Base-by-base conservation (phyloP, 2,329 filamentous ascomycete genomes). In the Microsporum ferrugineum region DNA sequence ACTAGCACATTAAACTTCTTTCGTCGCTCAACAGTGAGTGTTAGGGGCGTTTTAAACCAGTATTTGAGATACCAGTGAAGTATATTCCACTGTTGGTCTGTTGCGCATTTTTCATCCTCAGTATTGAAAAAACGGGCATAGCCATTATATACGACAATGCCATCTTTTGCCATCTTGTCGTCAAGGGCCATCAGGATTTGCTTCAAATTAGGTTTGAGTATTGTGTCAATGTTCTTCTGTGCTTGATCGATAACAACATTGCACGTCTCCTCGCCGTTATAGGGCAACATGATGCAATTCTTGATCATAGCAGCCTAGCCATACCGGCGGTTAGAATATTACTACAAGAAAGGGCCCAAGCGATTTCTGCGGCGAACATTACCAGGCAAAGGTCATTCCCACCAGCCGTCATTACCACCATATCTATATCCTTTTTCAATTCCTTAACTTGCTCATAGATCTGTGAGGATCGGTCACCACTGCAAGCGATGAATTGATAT, bases 361-460 rank as follows among this genome's bases (percentile, higher is more conserved):
- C 2, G 38, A 41, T 5, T 14, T 41, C 38, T 12, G 12, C 14
- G n/a, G 4, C 12, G 38, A 12, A 41, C 4, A 41, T 41, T 41
- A 41, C 69, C 53, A 76, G 67, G 57, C 73, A 75, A 2, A 75
- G 62, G 58, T 75, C 73, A 51, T 76, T 76, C 1, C 73, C 73
- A 17, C 73, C 72, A 1, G 71, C 74, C 0, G 73, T 75, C 66
- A 76, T 33, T 4, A 70, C 67, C 6, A 75, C 69, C 29, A 76
- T 43, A 62, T 76, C 70, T n/a, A 72, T 55, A 12, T 69, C 60
- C 23, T 63, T 64, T 1, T 68, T 47, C 6, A 75, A 61, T 1
- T 62, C 59, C 6, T 68, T 39, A 2, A 65, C 65, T 62, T 73
- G 69, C 17, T 71, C 58, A 53, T 68, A 71, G 31, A 73, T 71